Conservation (phyloP, 495 filamentous ascomycete genomes). For the Podospora pseudopauciseta region DNA sequence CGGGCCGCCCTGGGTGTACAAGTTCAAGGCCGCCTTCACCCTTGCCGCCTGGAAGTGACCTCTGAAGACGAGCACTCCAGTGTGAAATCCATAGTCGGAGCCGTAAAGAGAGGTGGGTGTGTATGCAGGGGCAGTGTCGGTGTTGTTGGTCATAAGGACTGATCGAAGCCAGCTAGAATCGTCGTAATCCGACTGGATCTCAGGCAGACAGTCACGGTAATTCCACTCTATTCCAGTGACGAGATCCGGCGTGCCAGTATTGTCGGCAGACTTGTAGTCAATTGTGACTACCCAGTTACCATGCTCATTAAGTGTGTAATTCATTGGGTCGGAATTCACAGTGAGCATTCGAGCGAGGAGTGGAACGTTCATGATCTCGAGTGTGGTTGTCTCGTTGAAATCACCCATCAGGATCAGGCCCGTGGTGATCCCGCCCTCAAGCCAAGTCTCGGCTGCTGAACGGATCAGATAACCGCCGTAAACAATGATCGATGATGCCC, state of each 20-base stretch:
- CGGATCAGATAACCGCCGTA: constrained; percentile 75
- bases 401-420: constrained; percentile 56
- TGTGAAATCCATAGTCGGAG: constrained; percentile 72
- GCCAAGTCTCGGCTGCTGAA: constrained; percentile 39
- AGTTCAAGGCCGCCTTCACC: constrained; percentile 51
- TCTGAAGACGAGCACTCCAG: constrained; percentile 64
- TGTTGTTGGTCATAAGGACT: constrained; percentile 55
- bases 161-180: constrained; percentile 64
- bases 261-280: constrained; percentile 48
- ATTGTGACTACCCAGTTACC: constrained; percentile 54
- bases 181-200: constrained; percentile 59
- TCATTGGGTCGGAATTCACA: constrained; percentile 55
- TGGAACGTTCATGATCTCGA: constrained; percentile 63
- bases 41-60: constrained; percentile 69
- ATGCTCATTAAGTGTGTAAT: constrained; percentile 41
- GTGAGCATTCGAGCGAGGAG: constrained; percentile 45
- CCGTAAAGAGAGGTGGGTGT: constrained; percentile 64
- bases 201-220: constrained; percentile 66
- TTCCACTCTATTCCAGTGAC: constrained; percentile 50
- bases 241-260: background rate
- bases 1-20: constrained; percentile 60
- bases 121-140: constrained; percentile 43
- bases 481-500: constrained; percentile 52
- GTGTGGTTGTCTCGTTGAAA: constrained; percentile 60
- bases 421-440: background rate